Conservation (phyloP, 805 yeast genomes). For the Schwanniomyces occidentalis region DNA sequence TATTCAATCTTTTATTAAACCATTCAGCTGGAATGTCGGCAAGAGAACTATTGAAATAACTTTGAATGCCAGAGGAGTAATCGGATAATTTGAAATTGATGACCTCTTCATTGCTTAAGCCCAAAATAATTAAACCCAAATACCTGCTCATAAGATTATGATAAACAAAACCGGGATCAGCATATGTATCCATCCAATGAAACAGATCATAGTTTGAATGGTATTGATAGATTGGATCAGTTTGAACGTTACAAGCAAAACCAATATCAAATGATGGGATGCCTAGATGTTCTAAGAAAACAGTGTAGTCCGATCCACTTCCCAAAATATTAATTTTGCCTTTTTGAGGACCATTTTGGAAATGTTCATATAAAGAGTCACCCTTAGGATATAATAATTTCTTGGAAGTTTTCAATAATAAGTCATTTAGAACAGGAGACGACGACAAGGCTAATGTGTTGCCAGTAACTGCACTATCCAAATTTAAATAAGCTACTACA, state of each 20-base stretch:
- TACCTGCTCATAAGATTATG: conserved; percentile 59
- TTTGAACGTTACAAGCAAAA: conserved; percentile 38
- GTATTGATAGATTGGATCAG: conserved; percentile 68
- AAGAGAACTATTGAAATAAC: conserved; percentile 38
- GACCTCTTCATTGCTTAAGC: conserved; percentile 50
- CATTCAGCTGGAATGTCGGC: conserved; percentile 39
- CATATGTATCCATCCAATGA: conserved; percentile 65
- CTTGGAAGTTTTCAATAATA: conserved; percentile 47
- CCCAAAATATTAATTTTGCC: conserved; percentile 51
- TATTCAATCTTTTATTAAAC: conserved; percentile 18
- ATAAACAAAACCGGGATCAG: conserved; percentile 60
- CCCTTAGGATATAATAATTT: conserved; percentile 46
- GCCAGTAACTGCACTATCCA: conserved; percentile 68
- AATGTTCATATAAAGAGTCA: conserved; percentile 26
- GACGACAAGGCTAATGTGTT: conserved; percentile 49
- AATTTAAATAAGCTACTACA: conserved; percentile 66
- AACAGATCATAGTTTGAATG: conserved; percentile 75
- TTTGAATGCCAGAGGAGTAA: conserved; percentile 40
- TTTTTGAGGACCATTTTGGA: conserved; percentile 22
- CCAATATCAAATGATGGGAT: conserved; percentile 63
- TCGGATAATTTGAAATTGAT: conserved; percentile 39
- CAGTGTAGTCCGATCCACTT: conserved; percentile 71
- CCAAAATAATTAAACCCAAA: conserved; percentile 50
- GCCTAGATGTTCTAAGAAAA: conserved; percentile 59
- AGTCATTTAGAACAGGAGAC: conserved; percentile 57